Conservation (phyloP, 2,329 filamentous ascomycete genomes). For the Sarocladiaceae sp. region DNA sequence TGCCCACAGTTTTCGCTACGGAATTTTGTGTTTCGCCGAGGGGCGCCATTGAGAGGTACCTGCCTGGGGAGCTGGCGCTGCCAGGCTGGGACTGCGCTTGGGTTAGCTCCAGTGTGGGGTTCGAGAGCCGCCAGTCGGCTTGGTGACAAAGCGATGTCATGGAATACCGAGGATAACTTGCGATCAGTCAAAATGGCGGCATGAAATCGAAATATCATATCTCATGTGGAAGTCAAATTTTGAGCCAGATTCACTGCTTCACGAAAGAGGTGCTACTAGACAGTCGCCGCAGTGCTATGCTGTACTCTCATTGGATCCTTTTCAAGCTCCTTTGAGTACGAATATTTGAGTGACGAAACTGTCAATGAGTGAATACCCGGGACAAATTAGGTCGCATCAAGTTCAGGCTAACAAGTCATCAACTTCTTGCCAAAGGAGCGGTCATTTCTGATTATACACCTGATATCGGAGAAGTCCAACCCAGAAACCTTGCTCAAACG, state of each 20-base stretch:
- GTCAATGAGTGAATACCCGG: too few species aligned
- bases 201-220: too few species aligned
- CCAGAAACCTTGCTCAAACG: neutral
- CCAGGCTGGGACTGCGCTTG: neutral
- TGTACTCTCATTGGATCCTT: neutral
- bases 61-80: slow-evolving; percentile 1
- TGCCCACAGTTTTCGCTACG: slow-evolving; percentile 40
- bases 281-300: neutral
- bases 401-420: too few species aligned
- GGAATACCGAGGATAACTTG: neutral
- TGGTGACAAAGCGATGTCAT: slow-evolving; percentile 4
- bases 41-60: slow-evolving; percentile 1
- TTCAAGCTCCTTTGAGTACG: too few species aligned
- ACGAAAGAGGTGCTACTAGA: too few species aligned
- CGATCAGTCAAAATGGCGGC: too few species aligned
- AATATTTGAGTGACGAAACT: too few species aligned
- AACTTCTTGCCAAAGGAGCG: too few species aligned
- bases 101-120: slow-evolving; percentile 7
- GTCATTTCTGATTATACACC: neutral
- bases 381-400: too few species aligned
- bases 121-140: neutral
- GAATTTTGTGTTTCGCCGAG: slow-evolving; percentile 35
- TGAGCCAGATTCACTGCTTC: too few species aligned
- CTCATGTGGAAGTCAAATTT: too few species aligned
- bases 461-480: neutral